A percentile compares a stretch with the other conserved stretches of the same genome.
These are phyloP conservation scores for Calendula officinalis DNA, from an alignment of 129 eudicot genomes.

Conservation along the genomic window DNA sequence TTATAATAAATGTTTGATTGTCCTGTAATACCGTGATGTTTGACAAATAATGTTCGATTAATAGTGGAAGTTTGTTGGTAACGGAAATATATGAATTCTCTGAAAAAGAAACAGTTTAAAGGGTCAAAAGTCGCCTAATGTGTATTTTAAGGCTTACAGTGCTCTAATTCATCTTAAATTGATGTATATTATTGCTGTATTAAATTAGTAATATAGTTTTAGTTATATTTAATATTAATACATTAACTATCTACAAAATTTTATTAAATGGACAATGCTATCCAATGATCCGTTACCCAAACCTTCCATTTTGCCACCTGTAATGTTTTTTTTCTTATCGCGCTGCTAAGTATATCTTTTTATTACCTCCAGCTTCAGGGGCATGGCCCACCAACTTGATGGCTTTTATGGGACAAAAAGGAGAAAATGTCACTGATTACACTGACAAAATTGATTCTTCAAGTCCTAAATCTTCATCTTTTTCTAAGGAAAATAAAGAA, in stretches of 20 bases:
- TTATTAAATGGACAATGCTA: too few relatives aligned
- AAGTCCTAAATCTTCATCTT: slow-evolving; percentile 28
- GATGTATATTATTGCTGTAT: too few relatives aligned
- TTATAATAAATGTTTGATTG: background rate
- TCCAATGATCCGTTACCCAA: background rate
- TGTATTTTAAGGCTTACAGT: too few relatives aligned
- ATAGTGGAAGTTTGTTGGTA: too few relatives aligned
- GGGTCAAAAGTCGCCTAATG: too few relatives aligned
- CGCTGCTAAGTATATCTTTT: slow-evolving; percentile 10
- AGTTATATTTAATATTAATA: too few relatives aligned
- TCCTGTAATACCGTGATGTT: slow-evolving; percentile 2
- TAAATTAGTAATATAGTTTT: too few relatives aligned
- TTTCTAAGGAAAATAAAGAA: slow-evolving; percentile 37
- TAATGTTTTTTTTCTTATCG: slow-evolving; percentile 1
- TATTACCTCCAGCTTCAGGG: slow-evolving; percentile 50
- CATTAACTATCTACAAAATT: too few relatives aligned
- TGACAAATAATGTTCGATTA: background rate
- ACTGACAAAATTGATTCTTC: slow-evolving; percentile 34
- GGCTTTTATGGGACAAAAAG: slow-evolving; percentile 64
- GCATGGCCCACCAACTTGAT: slow-evolving; percentile 49
- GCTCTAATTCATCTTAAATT: too few relatives aligned
- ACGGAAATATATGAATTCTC: too few relatives aligned
- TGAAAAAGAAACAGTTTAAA: too few relatives aligned
- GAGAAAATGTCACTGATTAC: slow-evolving; percentile 45
- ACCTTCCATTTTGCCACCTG: background rate